Percentiles rank a stretch among this genome's conserved stretches.
Evolutionary conservation across 257 asterid species (phyloP).

Genomic region (Nicotiana attenuata): DNA sequence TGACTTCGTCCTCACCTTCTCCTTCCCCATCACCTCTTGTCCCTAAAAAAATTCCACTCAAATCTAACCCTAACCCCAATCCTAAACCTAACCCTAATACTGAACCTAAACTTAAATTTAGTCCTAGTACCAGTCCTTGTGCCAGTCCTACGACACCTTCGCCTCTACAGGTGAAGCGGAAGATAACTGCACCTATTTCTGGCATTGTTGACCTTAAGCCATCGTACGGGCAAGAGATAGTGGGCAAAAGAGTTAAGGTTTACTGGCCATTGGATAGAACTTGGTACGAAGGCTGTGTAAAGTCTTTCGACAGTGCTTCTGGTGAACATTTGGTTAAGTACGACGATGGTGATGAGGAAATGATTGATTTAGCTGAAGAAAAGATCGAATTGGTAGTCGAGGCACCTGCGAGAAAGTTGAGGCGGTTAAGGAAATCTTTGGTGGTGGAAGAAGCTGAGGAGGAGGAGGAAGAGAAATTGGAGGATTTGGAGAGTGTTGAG

Average conservation of each 20-base stretch:
- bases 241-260: constrained; percentile 51
- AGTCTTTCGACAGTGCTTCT: constrained; percentile 51
- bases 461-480: constrained; percentile 28
- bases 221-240: constrained; percentile 50
- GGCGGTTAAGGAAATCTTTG: constrained; percentile 47
- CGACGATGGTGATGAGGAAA: constrained; percentile 83
- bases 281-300: constrained; percentile 80
- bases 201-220: constrained; percentile 25
- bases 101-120: constrained; percentile 8
- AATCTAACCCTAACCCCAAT: constrained; percentile 27
- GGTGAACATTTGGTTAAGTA: constrained; percentile 84
- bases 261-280: constrained; percentile 80
- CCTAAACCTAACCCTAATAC: constrained; percentile 10
- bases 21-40: constrained; percentile 29
- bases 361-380: constrained; percentile 47
- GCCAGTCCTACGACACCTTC: constrained; percentile 6
- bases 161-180: background rate
- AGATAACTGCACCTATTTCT: background rate
- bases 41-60: constrained; percentile 30
- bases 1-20: constrained; percentile 30
- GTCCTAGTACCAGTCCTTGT: background rate
- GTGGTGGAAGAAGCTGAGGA: constrained; percentile 52
- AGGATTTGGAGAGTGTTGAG: constrained; percentile 19
- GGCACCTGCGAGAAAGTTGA: constrained; percentile 43
- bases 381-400: constrained; percentile 61